Evolutionary conservation across 805 yeast genomes (phyloP).

Genomic region (Yarrowia sp.): DNA sequence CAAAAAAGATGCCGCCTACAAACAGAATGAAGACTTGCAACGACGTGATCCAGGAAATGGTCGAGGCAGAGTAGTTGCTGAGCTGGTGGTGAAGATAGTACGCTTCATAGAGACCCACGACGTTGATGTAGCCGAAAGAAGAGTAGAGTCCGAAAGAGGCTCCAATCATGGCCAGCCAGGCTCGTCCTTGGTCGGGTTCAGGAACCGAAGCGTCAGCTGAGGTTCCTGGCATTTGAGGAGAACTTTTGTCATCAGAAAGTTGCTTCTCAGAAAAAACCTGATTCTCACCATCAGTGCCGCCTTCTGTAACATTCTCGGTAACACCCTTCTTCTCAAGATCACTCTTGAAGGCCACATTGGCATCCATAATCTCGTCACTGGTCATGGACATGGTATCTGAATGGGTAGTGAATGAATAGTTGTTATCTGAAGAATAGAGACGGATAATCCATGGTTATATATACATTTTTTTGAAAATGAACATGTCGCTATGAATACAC

Average conservation of each 20-base stretch:
- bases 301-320: too few species aligned
- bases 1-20: conserved; percentile 56
- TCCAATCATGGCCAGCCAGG: conserved; percentile 34
- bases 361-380: conserved; percentile 9
- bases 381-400: conserved; percentile 13
- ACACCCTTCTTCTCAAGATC: conserved; percentile 2
- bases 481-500: too few species aligned
- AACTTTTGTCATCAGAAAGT: too few species aligned
- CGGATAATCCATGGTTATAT: too few species aligned
- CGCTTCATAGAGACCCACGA: conserved; percentile 67
- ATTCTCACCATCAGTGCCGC: too few species aligned
- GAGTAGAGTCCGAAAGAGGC: conserved; percentile 25
- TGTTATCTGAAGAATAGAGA: too few species aligned
- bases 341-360: background rate
- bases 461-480: too few species aligned
- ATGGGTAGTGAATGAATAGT: too few species aligned
- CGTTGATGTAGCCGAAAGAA: conserved; percentile 66
- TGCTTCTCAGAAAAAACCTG: background rate
- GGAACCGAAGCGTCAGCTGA: background rate
- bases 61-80: conserved; percentile 54
- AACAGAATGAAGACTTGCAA: conserved; percentile 51
- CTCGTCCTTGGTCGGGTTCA: conserved; percentile 4
- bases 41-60: conserved; percentile 73
- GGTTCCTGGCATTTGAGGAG: too few species aligned
- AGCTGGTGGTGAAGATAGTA: conserved; percentile 64